Base-by-base conservation (phyloP, 768 basidiomycete species). In the Mycena pura region DNA sequence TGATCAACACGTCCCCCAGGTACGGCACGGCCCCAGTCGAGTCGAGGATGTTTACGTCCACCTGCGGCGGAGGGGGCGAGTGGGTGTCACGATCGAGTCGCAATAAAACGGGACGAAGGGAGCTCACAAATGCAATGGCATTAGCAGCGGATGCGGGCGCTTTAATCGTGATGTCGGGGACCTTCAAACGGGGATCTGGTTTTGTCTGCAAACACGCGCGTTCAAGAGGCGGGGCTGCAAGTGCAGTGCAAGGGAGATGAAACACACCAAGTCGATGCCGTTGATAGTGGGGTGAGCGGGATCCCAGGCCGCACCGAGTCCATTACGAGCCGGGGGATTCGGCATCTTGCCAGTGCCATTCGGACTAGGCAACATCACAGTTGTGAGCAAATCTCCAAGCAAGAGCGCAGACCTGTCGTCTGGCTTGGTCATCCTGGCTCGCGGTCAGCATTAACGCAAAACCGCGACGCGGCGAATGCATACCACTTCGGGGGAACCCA, bases 11-110 rank as follows among this genome's bases (percentile, higher is more conserved):
- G 38, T 77, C 76, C 0, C 76, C 76, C 29, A 45, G 58, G 57
- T 76, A 77, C 1, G 76, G 76, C 17, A 53, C 53, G 6, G 58
- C 40, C 1, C 76, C 76, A 4, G 76, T 77, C 32, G 73, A 77
- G 55, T 77, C 76, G 19, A 77, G 49, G 38, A 77, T 76, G 29
- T 72, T 69, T 9, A 77, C 76, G 29, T 77, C 68, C 2, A 65
- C 60, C 63, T 65, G 34, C 17, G n/a, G 5, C n/a, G 36, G 14
- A 5, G 15, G 9, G 19, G 34, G 15, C n/a, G n/a, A n/a, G n/a
- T n/a, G n/a, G n/a, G n/a, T n/a, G n/a, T n/a, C n/a, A n/a, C 24
- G 5, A 32, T 39, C 10, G 24, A 15, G 36, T 31, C 1, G 1
- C 28, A 9, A 36, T 29, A 2, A 22, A 27, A 0, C 13, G 7